Evolutionary conservation across 345 rosid genomes (phyloP).

Genomic region (Jatropha curcas): DNA sequence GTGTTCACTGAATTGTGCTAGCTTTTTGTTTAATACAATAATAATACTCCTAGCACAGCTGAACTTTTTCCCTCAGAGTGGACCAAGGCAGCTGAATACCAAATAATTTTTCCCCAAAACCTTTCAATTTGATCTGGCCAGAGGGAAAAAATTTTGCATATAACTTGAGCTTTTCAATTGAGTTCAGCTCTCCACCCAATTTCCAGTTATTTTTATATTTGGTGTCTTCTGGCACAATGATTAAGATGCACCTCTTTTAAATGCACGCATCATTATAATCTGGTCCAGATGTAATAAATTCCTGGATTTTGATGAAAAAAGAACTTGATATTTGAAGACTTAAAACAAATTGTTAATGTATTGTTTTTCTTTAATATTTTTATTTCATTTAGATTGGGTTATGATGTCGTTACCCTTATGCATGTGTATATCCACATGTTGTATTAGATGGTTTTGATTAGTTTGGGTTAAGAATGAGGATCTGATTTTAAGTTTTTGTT

Average conservation of each 20-base stretch:
- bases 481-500: conserved; percentile 13
- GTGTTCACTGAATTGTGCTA: background rate
- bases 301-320: background rate
- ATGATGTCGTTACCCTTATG: background rate
- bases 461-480: background rate
- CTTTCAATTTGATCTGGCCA: background rate
- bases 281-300: conserved; percentile 1
- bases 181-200: too few species aligned
- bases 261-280: background rate
- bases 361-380: background rate
- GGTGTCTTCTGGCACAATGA: conserved; percentile 5
- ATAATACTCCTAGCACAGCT: background rate
- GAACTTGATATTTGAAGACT: background rate
- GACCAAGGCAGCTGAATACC: background rate
- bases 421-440: background rate
- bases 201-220: background rate
- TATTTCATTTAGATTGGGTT: background rate
- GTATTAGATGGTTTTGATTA: background rate
- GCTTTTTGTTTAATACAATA: background rate
- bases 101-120: background rate
- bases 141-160: background rate
- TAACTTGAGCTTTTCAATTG: background rate
- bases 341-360: background rate
- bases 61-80: background rate
- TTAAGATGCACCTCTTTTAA: conserved; percentile 5